Conservation (phyloP, 768 basidiomycete genomes). For the Favolaschia claudopus region DNA sequence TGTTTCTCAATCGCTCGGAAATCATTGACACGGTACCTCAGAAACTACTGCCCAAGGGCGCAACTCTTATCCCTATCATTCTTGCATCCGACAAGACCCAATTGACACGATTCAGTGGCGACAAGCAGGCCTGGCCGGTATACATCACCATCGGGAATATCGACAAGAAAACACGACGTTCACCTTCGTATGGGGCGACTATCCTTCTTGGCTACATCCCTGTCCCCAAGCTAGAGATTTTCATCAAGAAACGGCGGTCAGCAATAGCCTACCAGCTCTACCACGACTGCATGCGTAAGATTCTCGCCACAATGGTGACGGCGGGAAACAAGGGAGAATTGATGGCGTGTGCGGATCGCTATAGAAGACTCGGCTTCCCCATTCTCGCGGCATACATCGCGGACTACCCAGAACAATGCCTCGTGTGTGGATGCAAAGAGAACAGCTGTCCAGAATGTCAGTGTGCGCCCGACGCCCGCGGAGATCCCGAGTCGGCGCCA, state of each 20-base stretch:
- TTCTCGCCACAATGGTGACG: conserved; percentile 32
- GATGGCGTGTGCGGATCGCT: conserved; percentile 21
- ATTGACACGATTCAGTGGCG: conserved; percentile 36
- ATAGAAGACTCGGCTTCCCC: conserved; percentile 1
- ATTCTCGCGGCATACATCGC: conserved; percentile 16
- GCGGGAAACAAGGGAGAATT: background rate
- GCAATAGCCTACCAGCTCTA: conserved; percentile 35
- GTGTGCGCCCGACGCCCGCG: background rate
- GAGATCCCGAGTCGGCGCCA: background rate
- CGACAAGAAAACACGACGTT: conserved; percentile 28
- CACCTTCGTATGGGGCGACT: conserved; percentile 31
- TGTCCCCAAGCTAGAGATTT: conserved; percentile 36
- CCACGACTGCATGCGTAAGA: conserved; percentile 36
- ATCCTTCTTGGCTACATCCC: conserved; percentile 44
- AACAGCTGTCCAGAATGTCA: conserved; percentile 6
- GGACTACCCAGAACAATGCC: background rate
- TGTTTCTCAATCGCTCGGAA: background rate
- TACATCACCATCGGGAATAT: conserved; percentile 44
- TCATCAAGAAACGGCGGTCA: conserved; percentile 17
- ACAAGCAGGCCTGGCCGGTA: conserved; percentile 43
- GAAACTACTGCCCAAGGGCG: conserved; percentile 7
- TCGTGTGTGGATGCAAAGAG: background rate
- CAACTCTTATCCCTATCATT: conserved; percentile 38
- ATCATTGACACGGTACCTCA: background rate
- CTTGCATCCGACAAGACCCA: conserved; percentile 43